Base-by-base conservation (phyloP, 1,284 basidiomycete species). In the Ceratobasidium sp. region DNA sequence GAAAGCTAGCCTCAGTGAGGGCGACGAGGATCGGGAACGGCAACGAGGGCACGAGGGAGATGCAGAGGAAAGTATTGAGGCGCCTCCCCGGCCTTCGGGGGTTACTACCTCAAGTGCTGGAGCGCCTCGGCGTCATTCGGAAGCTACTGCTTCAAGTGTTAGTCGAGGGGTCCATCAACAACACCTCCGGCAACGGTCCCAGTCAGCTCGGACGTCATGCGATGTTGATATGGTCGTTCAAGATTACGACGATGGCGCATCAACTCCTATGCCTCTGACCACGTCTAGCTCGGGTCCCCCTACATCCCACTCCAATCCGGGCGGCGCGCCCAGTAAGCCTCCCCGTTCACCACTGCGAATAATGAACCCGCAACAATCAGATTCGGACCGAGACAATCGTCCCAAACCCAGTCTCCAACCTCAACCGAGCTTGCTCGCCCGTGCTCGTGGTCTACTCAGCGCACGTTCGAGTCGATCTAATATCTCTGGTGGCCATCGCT, bases 1-100 rank as follows among this genome's bases (percentile, higher is more conserved):
- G 11, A 60, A 60, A 25, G 49, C 60, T 6, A 66, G 60, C 27
- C 41, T 66, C n/a, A 66, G 60, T 30, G 60, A 66, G 29, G 60
- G 60, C 23, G 60, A 66, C 21, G 60, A 66, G 39, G 58, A 60
- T 23, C n/a, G 29, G 16, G 58, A 23, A 9, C 41, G 23, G 41
- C 41, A 46, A 44, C 42, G 25, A 21, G 42, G 36, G 29, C 2
- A 23, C 39, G n/a, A 42, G 7, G 56, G 39, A 25, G 52, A 33
- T 25, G 52, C 4, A 16, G 42, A 54, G 4, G 21, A 54, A n/a
- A 57, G 56, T 42, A 21, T 42, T 11, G 52, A 54, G 5, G 42
- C 16, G 14, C 30, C 30, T 19, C 59, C 47, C 39, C 59, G 49
- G n/a, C 52, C 16, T 33, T 54, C 52, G 2, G 54, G 19, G 30